Evolutionary conservation across 2,329 filamentous ascomycete species (phyloP).

Genomic region (Fusarium transvaalense): DNA sequence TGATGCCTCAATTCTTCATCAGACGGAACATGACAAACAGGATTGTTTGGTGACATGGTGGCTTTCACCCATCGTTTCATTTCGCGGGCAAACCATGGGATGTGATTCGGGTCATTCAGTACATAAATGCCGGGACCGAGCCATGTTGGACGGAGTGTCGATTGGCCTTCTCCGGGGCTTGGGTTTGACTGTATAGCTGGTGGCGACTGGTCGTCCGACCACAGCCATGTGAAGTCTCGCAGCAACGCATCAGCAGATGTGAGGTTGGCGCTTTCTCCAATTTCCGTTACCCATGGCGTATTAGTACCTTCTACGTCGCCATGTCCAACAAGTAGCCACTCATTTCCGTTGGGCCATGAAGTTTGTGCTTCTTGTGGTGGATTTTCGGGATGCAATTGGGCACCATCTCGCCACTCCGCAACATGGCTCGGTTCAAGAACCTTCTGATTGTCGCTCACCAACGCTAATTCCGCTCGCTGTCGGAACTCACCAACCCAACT

Average conservation of each 20-base stretch:
- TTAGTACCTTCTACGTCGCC: neutral
- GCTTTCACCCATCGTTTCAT: slow-evolving; percentile 47
- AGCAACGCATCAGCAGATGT: neutral
- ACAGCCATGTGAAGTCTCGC: slow-evolving; percentile 2
- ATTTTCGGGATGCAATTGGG: neutral
- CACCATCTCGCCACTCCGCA: neutral
- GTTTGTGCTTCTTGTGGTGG: neutral
- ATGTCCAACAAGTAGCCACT: neutral
- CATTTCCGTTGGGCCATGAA: neutral
- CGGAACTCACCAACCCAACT: slow-evolving; percentile 27
- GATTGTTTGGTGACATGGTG: slow-evolving; percentile 52
- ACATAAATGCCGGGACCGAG: slow-evolving; percentile 34
- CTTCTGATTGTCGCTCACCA: neutral
- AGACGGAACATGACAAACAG: slow-evolving; percentile 50
- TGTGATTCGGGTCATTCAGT: slow-evolving; percentile 47
- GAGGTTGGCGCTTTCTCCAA: neutral
- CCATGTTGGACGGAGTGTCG: slow-evolving; percentile 30
- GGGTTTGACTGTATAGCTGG: neutral
- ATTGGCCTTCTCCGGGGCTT: neutral
- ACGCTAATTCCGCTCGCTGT: slow-evolving; percentile 4
- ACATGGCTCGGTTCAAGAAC: neutral
- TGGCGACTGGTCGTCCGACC: slow-evolving; percentile 6
- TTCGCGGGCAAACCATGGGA: slow-evolving; percentile 44
- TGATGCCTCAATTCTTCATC: slow-evolving; percentile 54
- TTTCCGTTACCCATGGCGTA: neutral